Evolutionary conservation across 108 stramenopile genomes (phyloP), one percentile per base, ranked within the genome.

Genomic region (Craspedostauros australis): DNA sequence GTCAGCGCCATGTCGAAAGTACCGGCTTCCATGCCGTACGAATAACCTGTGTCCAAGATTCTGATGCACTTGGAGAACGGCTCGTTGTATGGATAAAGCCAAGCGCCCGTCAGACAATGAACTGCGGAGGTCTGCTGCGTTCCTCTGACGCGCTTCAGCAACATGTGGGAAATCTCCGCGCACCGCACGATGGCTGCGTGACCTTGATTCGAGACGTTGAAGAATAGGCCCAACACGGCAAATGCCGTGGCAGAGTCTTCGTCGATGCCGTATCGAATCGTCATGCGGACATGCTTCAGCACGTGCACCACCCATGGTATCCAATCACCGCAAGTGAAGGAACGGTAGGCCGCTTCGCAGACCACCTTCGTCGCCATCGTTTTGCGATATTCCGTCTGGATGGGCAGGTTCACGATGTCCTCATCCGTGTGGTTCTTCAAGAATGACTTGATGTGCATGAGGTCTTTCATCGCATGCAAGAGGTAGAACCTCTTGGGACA

Each of bases 1-100:
- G 51, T 44, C 23, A 67, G 54, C n/a, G 41, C 57, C 7, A 59
- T 30, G 22, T 67, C 66, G 39, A 67, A 33, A 28, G 53, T 59
- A 5, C 66, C 66, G 37, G 33, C 51, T 11, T 47, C 57, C 66
- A 67, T 67, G 12, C 50, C 66, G 20, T 44, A n/a, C 46, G 47
- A 3, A 23, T 25, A 38, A 15, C 34, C 32, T 4, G 5, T 26
- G 16, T 51, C 3, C 7, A 20, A 25, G 18, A n/a, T n/a, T n/a
- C n/a, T n/a, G n/a, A n/a, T n/a, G n/a, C n/a, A n/a, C n/a, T n/a
- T n/a, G n/a, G n/a, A n/a, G n/a, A n/a, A n/a, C n/a, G n/a, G n/a
- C n/a, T n/a, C n/a, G n/a, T n/a, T n/a, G n/a, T n/a, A n/a, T n/a
- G n/a, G n/a, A n/a, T n/a, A n/a, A n/a, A n/a, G n/a, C n/a, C n/a